Evolutionary conservation across 2,329 filamentous ascomycete genomes (phyloP).

Genomic region (Penicillium concentricum): DNA sequence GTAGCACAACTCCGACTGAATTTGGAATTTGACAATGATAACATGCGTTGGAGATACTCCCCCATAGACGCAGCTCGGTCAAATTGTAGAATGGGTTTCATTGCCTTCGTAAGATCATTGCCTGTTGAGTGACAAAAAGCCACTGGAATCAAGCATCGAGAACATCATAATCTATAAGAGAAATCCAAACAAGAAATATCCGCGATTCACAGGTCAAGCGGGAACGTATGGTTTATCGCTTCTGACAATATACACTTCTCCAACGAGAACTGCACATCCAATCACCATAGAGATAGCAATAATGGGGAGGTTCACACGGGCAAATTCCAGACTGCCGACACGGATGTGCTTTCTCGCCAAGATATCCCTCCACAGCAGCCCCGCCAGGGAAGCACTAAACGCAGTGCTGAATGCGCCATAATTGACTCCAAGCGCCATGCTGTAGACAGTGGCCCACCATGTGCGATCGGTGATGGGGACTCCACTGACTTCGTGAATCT

Average conservation of each 20-base stretch:
- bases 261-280: constrained; percentile 61
- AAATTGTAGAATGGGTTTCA: neutral
- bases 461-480: constrained; percentile 60
- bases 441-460: constrained; percentile 73
- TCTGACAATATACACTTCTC: constrained; percentile 61
- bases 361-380: constrained; percentile 71
- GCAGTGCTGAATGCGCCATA: constrained; percentile 72
- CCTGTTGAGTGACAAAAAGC: neutral
- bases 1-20: neutral
- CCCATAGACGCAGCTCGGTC: neutral
- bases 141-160: neutral
- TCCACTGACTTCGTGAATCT: constrained; percentile 53
- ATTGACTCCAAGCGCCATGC: constrained; percentile 73
- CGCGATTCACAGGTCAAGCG: neutral
- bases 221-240: constrained; percentile 38
- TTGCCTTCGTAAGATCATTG: constrained; percentile 6
- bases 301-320: constrained; percentile 67
- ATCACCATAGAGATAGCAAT: constrained; percentile 68
- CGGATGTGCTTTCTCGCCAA: constrained; percentile 66
- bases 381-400: constrained; percentile 70
- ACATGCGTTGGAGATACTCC: neutral
- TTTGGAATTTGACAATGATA: neutral
- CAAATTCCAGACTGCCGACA: constrained; percentile 64
- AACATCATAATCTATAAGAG: constrained; percentile 1
- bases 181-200: neutral